Evolutionary conservation across 2,329 filamentous ascomycete species (phyloP), one percentile per base, ranked within the genome.

Genomic region (Corinectria fuckeliana): DNA sequence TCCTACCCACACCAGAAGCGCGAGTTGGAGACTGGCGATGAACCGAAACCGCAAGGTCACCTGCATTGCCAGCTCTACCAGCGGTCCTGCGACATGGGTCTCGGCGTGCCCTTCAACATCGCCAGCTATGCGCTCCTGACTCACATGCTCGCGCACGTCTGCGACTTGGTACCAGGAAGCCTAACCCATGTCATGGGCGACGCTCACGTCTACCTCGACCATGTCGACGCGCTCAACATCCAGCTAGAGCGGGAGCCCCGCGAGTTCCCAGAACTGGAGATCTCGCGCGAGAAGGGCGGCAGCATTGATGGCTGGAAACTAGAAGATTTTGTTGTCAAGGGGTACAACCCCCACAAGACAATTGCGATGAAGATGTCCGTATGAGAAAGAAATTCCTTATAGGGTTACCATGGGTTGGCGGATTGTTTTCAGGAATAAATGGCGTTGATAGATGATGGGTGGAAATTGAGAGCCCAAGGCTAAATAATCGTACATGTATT

Each of bases 291-390:
- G 58, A 82, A 83, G 61, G 86, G 87, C 1, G 89, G 90, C 1
- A 90, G 85, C 65, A 92, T 98, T 69, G 95, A 99, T 74, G 92
- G 92, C 1, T 98, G 95, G 93, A 88, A 87, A 74, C 81, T 87
- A 1, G 92, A 96, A 65, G 93, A 99, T 61, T 94, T 99, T 74
- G 88, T 90, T 58, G 85, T 99, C 5, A 83, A 91, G 71, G 93
- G 90, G 1, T 99, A 99, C 75, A 86, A 93, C 49, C 94, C 95
- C 56, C 92, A 97, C 76, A 94, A 93, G 80, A 85, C 85, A 5
- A 96, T 99, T 78, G 85, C 91, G 42, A 99, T 99, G 95, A 97
- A 98, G 81, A 99, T 99, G 95, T 96, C 92, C 72, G 94, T 98
- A 52, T 69, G 38, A 63, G 32, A 20, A 16, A 21, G 26, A 14